phyloP scores from a whole-genome alignment of 176 grass and related monocot species.

The Rhipidocladum racemiflorum region DNA sequence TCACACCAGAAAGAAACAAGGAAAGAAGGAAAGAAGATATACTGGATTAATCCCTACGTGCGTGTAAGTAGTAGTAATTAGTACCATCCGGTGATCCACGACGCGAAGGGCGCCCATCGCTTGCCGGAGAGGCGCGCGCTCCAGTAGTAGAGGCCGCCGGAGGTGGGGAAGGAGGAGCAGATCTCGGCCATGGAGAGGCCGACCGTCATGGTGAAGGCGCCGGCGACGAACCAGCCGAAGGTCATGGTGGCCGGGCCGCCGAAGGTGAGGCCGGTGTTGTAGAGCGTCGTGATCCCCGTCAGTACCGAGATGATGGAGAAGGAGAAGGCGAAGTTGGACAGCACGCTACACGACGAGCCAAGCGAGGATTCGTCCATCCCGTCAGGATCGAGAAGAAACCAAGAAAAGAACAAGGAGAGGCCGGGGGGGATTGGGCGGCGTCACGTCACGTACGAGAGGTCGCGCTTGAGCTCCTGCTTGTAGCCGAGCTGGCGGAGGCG shows the following conservation, averaged over 20 bases:
- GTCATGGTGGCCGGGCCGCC: conserved; percentile 74
- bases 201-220: conserved; percentile 73
- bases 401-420: not conserved
- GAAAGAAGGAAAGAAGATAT: not conserved
- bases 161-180: conserved; percentile 94
- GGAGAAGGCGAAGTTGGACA: conserved; percentile 94
- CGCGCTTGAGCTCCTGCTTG: conserved; percentile 94
- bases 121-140: conserved; percentile 77
- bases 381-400: not conserved
- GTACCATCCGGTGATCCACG: conserved; percentile 93
- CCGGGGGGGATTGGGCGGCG: no score
- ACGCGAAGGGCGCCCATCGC: conserved; percentile 75
- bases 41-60: not conserved
- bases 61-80: not conserved
- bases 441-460: conserved; percentile 61
- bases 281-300: conserved; percentile 85
- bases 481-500: conserved; percentile 79
- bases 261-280: conserved; percentile 69
- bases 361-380: not conserved
- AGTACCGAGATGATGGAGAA: conserved; percentile 96
- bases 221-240: conserved; percentile 86
- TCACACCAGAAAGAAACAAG: not conserved
- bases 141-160: conserved; percentile 90
- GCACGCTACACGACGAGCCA: conserved; percentile 31
- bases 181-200: conserved; percentile 90